Base-by-base conservation (phyloP, 1,284 basidiomycete genomes). In the Puccinia triticina region DNA sequence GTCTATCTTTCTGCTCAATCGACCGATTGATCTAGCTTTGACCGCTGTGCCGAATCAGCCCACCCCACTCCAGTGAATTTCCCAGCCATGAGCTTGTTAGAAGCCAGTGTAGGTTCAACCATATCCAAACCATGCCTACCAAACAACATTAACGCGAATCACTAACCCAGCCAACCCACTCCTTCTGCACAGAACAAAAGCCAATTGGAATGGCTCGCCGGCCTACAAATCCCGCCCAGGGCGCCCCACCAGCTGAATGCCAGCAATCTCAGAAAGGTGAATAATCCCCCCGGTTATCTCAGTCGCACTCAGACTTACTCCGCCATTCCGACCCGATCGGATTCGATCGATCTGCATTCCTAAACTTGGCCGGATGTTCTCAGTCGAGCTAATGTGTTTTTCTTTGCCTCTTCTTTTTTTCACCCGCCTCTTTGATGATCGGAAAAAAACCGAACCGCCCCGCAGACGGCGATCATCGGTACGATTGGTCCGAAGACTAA, bases 401-500 rank as follows among this genome's bases (percentile, higher is more conserved):
- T 48, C 48, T 18, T 50, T 50, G 48, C 16, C 3, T 8, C 32
- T 34, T 34, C 57, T 55, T 43, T 75, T 32, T 55, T 34, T 55
- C 32, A 53, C 83, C 32, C 53, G 43, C 67, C 78, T 80, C 66
- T 84, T 71, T 71, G 18, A 73, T 71, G 61, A 32, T 40, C 48
- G 29, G 0, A 85, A 46, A 71, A 71, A 48, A 46, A 10, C 26
- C 29, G 10, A 1, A 32, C 2, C 61, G 16, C 11, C n/a, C 16
- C 3, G 50, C 50, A 98, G 96, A 97, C 95, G 26, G 90, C 93
- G 83, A 97, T 98, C 89, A 97, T 98, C 87, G 95, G 94, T 83
- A 98, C 95, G 83, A 98, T 98, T 86, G 95, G 93, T 78, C 95
- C 96, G 84, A 97, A 96, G 89, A 92, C 92, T 85, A 98, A 98